Evolutionary conservation across 1,284 basidiomycete genomes (phyloP).

Genomic region (Ceratorhiza oryzae-sativae): DNA sequence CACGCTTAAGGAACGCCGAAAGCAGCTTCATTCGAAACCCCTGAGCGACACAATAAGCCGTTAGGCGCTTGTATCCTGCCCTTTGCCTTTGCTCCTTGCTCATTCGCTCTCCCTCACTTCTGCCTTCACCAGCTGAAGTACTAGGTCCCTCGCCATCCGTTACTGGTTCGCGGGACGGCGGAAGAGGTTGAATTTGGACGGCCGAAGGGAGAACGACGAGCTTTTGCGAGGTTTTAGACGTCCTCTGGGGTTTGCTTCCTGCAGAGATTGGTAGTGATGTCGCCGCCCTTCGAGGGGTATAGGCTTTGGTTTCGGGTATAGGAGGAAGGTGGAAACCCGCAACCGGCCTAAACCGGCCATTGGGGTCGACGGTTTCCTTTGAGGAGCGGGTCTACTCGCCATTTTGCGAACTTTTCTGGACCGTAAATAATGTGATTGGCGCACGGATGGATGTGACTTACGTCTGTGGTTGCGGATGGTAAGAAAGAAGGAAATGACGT

Average conservation of each 20-base stretch:
- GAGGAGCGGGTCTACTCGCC: constrained; percentile 12
- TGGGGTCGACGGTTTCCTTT: constrained; percentile 13
- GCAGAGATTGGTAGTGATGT: constrained; percentile 34
- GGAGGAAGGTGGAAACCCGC: constrained; percentile 41
- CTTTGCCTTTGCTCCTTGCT: constrained; percentile 75
- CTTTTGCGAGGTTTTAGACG: constrained; percentile 91
- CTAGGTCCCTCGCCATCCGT: constrained; percentile 48
- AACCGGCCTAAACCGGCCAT: constrained; percentile 35
- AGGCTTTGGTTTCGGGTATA: constrained; percentile 41
- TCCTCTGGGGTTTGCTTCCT: constrained; percentile 67
- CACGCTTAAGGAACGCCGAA: constrained; percentile 85
- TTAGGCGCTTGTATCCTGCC: constrained; percentile 77
- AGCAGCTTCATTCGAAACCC: constrained; percentile 81
- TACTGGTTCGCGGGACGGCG: constrained; percentile 48
- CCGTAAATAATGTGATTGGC: background rate
- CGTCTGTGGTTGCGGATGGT: constrained; percentile 7
- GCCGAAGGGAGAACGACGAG: constrained; percentile 91
- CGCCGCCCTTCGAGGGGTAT: constrained; percentile 32
- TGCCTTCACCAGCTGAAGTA: constrained; percentile 60
- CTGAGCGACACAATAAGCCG: constrained; percentile 88
- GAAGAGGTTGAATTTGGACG: constrained; percentile 85
- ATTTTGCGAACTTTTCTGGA: background rate
- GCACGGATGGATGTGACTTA: background rate
- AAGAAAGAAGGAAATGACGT: constrained; percentile 34
- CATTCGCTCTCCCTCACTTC: constrained; percentile 84